These are phyloP conservation scores for Novymonas esmeraldas DNA, from an alignment of 208 protist genomes.

Conservation along the genomic window DNA sequence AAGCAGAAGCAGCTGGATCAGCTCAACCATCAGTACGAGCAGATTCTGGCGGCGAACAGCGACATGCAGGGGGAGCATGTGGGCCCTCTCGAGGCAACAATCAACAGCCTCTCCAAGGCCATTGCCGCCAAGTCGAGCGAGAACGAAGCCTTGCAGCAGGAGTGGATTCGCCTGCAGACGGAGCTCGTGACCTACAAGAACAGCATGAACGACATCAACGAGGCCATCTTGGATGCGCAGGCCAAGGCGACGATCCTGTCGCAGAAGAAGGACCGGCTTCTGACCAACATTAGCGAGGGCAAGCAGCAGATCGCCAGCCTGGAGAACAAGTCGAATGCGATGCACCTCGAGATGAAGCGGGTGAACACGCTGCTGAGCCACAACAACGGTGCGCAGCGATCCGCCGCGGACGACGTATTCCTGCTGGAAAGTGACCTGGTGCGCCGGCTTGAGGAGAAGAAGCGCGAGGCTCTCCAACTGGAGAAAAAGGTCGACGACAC, in stretches of 20 bases:
- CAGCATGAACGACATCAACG: constrained; percentile 84
- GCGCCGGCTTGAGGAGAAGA: constrained; percentile 87
- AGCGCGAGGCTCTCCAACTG: constrained; percentile 88
- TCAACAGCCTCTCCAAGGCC: constrained; percentile 94
- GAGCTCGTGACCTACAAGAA: constrained; percentile 95
- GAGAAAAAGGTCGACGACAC: constrained; percentile 88
- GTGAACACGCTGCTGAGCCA: constrained; percentile 92
- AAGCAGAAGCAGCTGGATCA: constrained; percentile 97
- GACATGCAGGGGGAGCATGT: constrained; percentile 82
- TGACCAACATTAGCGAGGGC: constrained; percentile 69
- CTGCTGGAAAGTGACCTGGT: constrained; percentile 93
- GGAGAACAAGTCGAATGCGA: constrained; percentile 84
- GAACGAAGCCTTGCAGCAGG: constrained; percentile 93
- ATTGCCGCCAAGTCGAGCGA: constrained; percentile 90
- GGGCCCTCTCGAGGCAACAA: constrained; percentile 95
- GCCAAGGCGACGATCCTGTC: constrained; percentile 88
- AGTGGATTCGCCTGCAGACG: constrained; percentile 96
- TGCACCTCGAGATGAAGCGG: constrained; percentile 94
- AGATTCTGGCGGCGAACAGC: constrained; percentile 70
- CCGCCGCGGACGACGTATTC: constrained; percentile 91
- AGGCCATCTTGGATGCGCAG: constrained; percentile 88
- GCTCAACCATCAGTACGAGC: constrained; percentile 95
- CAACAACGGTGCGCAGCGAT: constrained; percentile 73
- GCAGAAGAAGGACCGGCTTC: constrained; percentile 91
- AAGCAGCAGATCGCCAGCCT: constrained; percentile 80